Percentiles rank a stretch among this genome's conserved stretches.
phyloP scores from a whole-genome alignment of 495 filamentous ascomycete species.

The Penicillium angulare region DNA sequence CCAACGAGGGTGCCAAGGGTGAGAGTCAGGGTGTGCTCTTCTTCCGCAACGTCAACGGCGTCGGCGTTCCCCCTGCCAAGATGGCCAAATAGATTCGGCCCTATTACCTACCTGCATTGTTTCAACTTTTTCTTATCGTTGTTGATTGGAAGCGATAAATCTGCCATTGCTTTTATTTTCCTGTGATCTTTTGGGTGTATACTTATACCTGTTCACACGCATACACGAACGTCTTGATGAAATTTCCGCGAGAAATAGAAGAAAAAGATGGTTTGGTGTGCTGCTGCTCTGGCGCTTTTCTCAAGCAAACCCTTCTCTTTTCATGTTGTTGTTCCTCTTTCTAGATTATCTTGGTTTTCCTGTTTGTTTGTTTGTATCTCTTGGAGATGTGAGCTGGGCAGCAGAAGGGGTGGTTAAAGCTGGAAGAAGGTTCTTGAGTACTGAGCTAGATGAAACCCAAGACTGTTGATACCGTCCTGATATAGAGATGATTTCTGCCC shows the following conservation, averaged over 20 bases:
- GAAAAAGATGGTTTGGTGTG: neutral
- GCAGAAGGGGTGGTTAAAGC: neutral
- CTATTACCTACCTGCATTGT: neutral
- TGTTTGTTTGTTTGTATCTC: neutral
- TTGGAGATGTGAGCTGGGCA: neutral
- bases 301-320: neutral
- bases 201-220: neutral
- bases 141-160: neutral
- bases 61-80: conserved; percentile 63
- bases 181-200: conserved; percentile 1
- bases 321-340: neutral
- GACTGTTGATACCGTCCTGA: no score
- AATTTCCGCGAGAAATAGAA: conserved; percentile 2
- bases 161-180: neutral
- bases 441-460: no score
- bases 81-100: conserved; percentile 32
- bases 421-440: no score
- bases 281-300: neutral
- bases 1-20: conserved; percentile 61
- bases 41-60: conserved; percentile 67
- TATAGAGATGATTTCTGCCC: no score
- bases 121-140: neutral
- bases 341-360: conserved; percentile 1
- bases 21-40: conserved; percentile 54
- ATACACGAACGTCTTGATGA: conserved; percentile 4